Conservation (phyloP, 2,329 filamentous ascomycete genomes). For the Ophiocordyceps unilateralis region DNA sequence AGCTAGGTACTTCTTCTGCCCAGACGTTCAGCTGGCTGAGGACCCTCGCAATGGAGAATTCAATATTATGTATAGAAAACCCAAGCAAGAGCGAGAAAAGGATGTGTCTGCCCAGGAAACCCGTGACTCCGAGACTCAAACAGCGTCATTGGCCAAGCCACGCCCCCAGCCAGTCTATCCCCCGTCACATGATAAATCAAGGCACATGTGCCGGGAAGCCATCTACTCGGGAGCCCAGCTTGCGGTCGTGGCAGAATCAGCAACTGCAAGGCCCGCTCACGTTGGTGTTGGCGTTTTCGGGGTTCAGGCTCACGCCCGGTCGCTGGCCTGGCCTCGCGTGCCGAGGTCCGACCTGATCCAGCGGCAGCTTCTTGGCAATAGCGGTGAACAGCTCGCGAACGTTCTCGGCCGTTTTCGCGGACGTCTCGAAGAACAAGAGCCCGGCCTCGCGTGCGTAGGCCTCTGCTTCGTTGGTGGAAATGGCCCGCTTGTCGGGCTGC, state of each 20-base stretch:
- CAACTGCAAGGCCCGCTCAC: constrained; percentile 37
- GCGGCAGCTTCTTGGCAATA: constrained; percentile 92
- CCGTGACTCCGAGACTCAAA: constrained; percentile 24
- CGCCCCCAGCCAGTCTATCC: constrained; percentile 11
- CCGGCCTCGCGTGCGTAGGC: constrained; percentile 88
- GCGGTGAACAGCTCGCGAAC: constrained; percentile 91
- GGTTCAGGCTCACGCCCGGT: constrained; percentile 38
- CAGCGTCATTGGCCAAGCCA: constrained; percentile 11
- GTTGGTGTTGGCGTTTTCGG: constrained; percentile 41
- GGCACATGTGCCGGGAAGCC: constrained; percentile 6
- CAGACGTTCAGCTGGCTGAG: background rate
- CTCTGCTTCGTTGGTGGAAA: constrained; percentile 76
- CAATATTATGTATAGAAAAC: constrained; percentile 5
- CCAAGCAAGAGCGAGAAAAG: constrained; percentile 10
- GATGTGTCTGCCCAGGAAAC: constrained; percentile 20
- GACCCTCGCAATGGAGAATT: constrained; percentile 1
- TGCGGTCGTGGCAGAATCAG: constrained; percentile 16
- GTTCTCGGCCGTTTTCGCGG: constrained; percentile 92
- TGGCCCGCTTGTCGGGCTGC: constrained; percentile 88
- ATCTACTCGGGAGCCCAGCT: constrained; percentile 2
- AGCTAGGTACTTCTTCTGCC: too few species aligned
- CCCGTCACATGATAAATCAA: constrained; percentile 8
- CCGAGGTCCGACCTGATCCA: constrained; percentile 88
- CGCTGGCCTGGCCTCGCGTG: constrained; percentile 54
- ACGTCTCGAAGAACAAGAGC: constrained; percentile 95